These are phyloP conservation scores for Arctium minus DNA, from an alignment of 129 eudicot species.

Conservation along the genomic window DNA sequence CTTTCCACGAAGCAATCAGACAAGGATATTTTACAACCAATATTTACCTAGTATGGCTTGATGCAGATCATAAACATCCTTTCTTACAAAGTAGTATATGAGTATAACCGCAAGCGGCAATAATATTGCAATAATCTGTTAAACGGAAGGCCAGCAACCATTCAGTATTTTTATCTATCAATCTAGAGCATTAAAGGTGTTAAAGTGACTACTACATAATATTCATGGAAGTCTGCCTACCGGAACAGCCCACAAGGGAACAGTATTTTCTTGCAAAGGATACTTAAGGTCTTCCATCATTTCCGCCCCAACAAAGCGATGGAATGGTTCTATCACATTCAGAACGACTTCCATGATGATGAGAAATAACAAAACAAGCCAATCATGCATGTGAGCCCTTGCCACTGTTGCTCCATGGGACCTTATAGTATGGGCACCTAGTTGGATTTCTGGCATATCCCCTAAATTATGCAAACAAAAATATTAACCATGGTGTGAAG, in stretches of 20 bases:
- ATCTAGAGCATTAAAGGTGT: not conserved
- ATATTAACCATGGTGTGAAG: conserved; percentile 3
- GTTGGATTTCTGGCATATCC: conserved; percentile 87
- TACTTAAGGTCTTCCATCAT: conserved; percentile 80
- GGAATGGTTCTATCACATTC: conserved; percentile 85
- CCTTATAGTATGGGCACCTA: conserved; percentile 76
- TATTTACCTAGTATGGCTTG: conserved; percentile 68
- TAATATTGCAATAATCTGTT: conserved; percentile 55
- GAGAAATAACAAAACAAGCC: conserved; percentile 70
- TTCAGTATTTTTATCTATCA: not conserved
- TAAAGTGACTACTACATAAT: not conserved
- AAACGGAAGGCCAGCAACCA: conserved; percentile 7
- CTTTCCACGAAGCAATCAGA: not conserved
- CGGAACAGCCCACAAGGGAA: conserved; percentile 93
- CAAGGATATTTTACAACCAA: not conserved
- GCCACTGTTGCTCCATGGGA: conserved; percentile 63
- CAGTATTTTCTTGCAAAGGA: conserved; percentile 68
- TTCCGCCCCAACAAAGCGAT: conserved; percentile 73
- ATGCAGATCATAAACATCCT: conserved; percentile 81
- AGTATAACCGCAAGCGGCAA: conserved; percentile 56
- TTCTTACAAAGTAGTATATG: conserved; percentile 53
- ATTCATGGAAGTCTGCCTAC: conserved; percentile 32
- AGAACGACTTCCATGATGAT: conserved; percentile 54
- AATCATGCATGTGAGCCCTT: conserved; percentile 73
- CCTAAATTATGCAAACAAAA: conserved; percentile 27